These are phyloP conservation scores for Omphalea diandra DNA, from an alignment of 441 rosid species.

Conservation along the genomic window DNA sequence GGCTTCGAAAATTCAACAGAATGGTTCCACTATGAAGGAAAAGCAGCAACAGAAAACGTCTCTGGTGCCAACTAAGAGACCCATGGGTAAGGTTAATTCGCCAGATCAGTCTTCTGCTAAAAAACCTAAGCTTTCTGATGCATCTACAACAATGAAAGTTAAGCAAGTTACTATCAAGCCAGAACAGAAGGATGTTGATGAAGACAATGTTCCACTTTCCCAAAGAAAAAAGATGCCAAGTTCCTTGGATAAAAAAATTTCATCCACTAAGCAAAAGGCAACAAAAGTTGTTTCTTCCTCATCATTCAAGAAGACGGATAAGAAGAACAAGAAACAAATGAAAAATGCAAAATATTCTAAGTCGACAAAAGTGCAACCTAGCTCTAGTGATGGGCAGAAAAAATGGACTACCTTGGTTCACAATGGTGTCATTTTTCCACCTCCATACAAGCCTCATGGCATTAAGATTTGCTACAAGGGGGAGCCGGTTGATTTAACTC, in stretches of 20 bases:
- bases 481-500: slow-evolving; percentile 72
- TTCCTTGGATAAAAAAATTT: slow-evolving; percentile 42
- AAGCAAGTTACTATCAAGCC: slow-evolving; percentile 51
- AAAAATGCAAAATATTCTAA: slow-evolving; percentile 72
- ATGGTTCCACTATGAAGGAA: slow-evolving; percentile 55
- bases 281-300: slow-evolving; percentile 49
- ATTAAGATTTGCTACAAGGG: slow-evolving; percentile 81
- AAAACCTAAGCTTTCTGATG: slow-evolving; percentile 59
- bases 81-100: slow-evolving; percentile 51
- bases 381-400: slow-evolving; percentile 94
- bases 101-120: slow-evolving; percentile 53
- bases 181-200: slow-evolving; percentile 62
- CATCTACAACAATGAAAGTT: slow-evolving; percentile 38
- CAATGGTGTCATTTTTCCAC: slow-evolving; percentile 96
- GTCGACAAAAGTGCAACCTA: slow-evolving; percentile 65
- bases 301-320: slow-evolving; percentile 46
- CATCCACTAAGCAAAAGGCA: slow-evolving; percentile 46
- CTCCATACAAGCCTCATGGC: slow-evolving; percentile 86
- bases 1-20: slow-evolving; percentile 46
- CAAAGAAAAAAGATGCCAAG: slow-evolving; percentile 60
- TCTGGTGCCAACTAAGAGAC: slow-evolving; percentile 59
- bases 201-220: slow-evolving; percentile 69
- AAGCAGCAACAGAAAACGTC: slow-evolving; percentile 44
- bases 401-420: slow-evolving; percentile 98
- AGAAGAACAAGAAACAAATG: slow-evolving; percentile 57